Evolutionary conservation across 2,329 filamentous ascomycete genomes (phyloP), one percentile per base, ranked within the genome.

Genomic region (Cytospora piceicola): DNA sequence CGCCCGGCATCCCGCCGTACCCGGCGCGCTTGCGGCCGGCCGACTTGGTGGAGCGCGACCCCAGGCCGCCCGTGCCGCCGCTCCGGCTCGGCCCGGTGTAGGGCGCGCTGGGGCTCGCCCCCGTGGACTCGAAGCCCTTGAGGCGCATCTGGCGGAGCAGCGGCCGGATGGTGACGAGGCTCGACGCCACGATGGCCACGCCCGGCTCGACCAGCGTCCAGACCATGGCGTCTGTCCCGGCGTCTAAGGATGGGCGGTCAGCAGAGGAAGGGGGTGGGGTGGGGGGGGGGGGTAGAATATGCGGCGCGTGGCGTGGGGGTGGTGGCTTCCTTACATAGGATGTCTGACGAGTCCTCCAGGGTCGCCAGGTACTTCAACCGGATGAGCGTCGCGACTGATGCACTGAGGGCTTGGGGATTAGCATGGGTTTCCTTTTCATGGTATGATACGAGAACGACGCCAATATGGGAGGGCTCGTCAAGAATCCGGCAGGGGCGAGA

Each of bases 161-260:
- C 4, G 84, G 84, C 3, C 83, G 81, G 36, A 86, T 83, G 6
- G 84, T 86, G 27, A 82, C 82, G 14, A 86, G 75, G 66, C 82
- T 84, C 2, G 83, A 80, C 15, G 84, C 84, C 30, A 82, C 73
- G 55, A 86, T 86, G 66, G 83, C 83, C 27, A 86, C 79, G 7
- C 83, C 83, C 1, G 83, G 83, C 70, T 86, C 84, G 61, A 86
- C 76, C n/a, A 86, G 74, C 12, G 82, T 85, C 84, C 84, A 86
- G 8, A 85, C 77, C 79, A 84, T 83, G 42, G 83, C 79, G 66
- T 84, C 77, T 4, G 83, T 85, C 27, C 78, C 81, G 61, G 78
- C 77, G 71, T 78, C 82, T 84, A 24, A 12, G 22, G n/a, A n/a
- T n/a, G 11, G 51, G 24, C 20, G 15, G 24, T 54, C 27, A 61